These are phyloP conservation scores for Tolypocladium guangdongense DNA, from an alignment of 2,329 filamentous ascomycete species.

Conservation along the genomic window DNA sequence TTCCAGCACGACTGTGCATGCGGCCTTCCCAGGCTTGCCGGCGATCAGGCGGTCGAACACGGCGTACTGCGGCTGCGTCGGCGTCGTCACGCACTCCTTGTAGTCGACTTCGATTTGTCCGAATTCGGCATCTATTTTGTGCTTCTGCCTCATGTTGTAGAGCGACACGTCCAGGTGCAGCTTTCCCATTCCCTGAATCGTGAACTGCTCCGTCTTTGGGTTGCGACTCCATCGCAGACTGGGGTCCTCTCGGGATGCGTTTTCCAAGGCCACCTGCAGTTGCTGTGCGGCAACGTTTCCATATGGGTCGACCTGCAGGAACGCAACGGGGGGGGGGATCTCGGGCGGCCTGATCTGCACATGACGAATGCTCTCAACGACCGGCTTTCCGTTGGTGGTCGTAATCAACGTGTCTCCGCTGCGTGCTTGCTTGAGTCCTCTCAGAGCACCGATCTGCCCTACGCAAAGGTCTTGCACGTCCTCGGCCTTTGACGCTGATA, in stretches of 20 bases:
- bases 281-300: slow-evolving; percentile 70
- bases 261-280: slow-evolving; percentile 62
- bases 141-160: slow-evolving; percentile 76
- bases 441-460: slow-evolving; percentile 89
- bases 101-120: slow-evolving; percentile 93
- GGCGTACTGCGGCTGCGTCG: slow-evolving; percentile 45
- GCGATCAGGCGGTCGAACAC: slow-evolving; percentile 71
- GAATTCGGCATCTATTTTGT: slow-evolving; percentile 79
- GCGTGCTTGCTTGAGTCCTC: slow-evolving; percentile 79
- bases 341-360: slow-evolving; percentile 80
- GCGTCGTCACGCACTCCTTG: slow-evolving; percentile 62
- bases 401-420: slow-evolving; percentile 88
- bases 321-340: slow-evolving; percentile 90
- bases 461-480: slow-evolving; percentile 71
- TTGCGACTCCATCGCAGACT: slow-evolving; percentile 78
- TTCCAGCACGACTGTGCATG: slow-evolving; percentile 58
- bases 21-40: slow-evolving; percentile 67
- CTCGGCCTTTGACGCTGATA: slow-evolving; percentile 79
- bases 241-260: slow-evolving; percentile 83
- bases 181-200: slow-evolving; percentile 92
- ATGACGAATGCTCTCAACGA: slow-evolving; percentile 57
- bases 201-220: slow-evolving; percentile 84
- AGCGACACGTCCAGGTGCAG: slow-evolving; percentile 89
- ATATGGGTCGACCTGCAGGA: slow-evolving; percentile 80
- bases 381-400: slow-evolving; percentile 49